Conservation (phyloP, 768 basidiomycete species). For the Suillus brevipes region DNA sequence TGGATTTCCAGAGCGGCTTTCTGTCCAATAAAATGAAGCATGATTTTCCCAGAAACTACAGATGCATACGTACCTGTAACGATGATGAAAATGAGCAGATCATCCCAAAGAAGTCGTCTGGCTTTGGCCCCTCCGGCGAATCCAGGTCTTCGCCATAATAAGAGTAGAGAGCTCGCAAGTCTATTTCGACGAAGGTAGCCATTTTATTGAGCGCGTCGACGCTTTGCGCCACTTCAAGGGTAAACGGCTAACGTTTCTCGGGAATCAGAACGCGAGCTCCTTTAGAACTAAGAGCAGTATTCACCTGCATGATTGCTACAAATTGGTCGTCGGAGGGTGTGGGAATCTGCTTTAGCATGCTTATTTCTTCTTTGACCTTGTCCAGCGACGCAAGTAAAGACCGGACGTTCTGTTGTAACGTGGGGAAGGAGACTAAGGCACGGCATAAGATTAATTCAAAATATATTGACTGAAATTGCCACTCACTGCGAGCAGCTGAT, state of each 20-base stretch:
- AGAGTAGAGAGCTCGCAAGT: slow-evolving; percentile 56
- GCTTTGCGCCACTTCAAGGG: slow-evolving; percentile 45
- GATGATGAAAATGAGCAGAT: slow-evolving; percentile 74
- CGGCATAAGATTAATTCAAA: neutral
- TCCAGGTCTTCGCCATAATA: slow-evolving; percentile 82
- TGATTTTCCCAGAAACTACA: neutral
- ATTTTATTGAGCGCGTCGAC: slow-evolving; percentile 69
- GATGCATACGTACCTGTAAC: slow-evolving; percentile 51
- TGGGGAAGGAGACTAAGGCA: slow-evolving; percentile 69
- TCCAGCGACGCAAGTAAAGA: slow-evolving; percentile 55
- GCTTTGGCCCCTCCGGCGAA: slow-evolving; percentile 61
- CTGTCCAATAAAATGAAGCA: slow-evolving; percentile 33
- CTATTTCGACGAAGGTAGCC: slow-evolving; percentile 53
- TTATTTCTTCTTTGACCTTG: slow-evolving; percentile 59
- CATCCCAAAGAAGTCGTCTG: slow-evolving; percentile 81
- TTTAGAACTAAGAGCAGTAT: neutral
- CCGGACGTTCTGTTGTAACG: slow-evolving; percentile 58
- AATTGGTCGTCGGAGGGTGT: slow-evolving; percentile 55
- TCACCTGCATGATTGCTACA: slow-evolving; percentile 67
- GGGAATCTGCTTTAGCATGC: slow-evolving; percentile 36
- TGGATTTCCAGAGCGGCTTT: slow-evolving; percentile 73
- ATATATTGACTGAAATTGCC: neutral
- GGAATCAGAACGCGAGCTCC: neutral
- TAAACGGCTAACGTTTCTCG: slow-evolving; percentile 44
- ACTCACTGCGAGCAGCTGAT: slow-evolving; percentile 74